phyloP scores from a whole-genome alignment of 23 red algal species.

The Gracilaria vermiculophylla region DNA sequence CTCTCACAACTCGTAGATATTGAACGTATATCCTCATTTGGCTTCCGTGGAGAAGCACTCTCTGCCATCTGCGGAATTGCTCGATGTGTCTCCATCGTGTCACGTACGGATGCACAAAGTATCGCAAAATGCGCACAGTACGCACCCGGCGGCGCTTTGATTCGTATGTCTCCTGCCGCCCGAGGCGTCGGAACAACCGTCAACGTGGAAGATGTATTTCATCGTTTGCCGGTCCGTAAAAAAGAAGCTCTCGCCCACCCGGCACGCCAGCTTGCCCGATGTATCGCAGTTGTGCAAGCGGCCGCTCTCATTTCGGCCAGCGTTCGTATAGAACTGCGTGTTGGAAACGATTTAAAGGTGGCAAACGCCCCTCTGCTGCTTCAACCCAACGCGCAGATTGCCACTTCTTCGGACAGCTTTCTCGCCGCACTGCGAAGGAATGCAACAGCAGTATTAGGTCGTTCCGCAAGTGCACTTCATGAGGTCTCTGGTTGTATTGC shows the following conservation, averaged over 20 bases:
- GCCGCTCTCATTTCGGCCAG: constrained; percentile 57
- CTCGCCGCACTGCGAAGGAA: constrained; percentile 7
- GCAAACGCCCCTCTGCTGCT: neutral
- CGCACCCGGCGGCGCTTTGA: constrained; percentile 34
- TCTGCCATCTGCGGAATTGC: constrained; percentile 66
- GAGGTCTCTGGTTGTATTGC: neutral
- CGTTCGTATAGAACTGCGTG: constrained; percentile 53
- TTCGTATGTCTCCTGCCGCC: constrained; percentile 12
- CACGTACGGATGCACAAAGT: constrained; percentile 30
- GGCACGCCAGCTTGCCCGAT: constrained; percentile 58
- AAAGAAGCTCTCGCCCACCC: constrained; percentile 50
- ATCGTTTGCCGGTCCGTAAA: constrained; percentile 72
- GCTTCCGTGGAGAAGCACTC: constrained; percentile 95
- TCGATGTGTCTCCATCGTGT: constrained; percentile 45
- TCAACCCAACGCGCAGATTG: neutral
- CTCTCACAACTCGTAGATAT: constrained; percentile 44
- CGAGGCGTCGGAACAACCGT: constrained; percentile 80
- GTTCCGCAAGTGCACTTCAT: constrained; percentile 1
- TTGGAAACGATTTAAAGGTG: constrained; percentile 64
- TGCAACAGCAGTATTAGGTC: constrained; percentile 15
- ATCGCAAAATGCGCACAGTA: constrained; percentile 38
- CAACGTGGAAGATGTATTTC: constrained; percentile 64
- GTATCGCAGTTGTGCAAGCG: constrained; percentile 63
- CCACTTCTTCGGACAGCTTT: neutral
- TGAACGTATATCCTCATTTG: constrained; percentile 54